These are phyloP conservation scores for Mikania micrantha DNA, from an alignment of 129 eudicot species.

Conservation along the genomic window DNA sequence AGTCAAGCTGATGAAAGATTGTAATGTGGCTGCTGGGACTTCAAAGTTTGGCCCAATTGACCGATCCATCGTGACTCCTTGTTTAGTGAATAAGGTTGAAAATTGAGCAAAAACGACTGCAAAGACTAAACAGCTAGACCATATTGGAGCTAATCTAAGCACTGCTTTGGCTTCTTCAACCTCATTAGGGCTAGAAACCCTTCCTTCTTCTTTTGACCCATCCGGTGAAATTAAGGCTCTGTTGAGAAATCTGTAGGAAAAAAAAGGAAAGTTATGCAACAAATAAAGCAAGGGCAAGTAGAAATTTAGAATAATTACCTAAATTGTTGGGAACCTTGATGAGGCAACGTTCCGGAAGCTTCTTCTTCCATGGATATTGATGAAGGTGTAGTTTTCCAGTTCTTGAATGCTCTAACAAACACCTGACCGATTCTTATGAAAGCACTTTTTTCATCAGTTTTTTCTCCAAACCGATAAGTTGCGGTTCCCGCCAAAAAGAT, in stretches of 20 bases:
- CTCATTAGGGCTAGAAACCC: slow-evolving; percentile 21
- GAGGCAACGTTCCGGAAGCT: slow-evolving; percentile 41
- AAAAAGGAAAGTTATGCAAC: neutral
- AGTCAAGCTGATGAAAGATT: slow-evolving; percentile 30
- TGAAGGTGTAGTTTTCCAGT: slow-evolving; percentile 27
- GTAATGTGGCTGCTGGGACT: slow-evolving; percentile 66
- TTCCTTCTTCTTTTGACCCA: slow-evolving; percentile 27
- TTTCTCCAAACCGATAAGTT: slow-evolving; percentile 40
- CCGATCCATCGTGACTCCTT: slow-evolving; percentile 63
- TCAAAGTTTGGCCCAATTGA: slow-evolving; percentile 33
- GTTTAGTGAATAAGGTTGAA: slow-evolving; percentile 63
- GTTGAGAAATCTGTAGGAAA: slow-evolving; percentile 44
- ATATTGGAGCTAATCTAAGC: slow-evolving; percentile 44
- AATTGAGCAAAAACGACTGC: slow-evolving; percentile 49
- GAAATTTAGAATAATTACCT: slow-evolving; percentile 5
- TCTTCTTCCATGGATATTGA: slow-evolving; percentile 31
- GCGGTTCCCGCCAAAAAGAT: slow-evolving; percentile 45
- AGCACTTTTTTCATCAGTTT: slow-evolving; percentile 37
- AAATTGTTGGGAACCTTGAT: slow-evolving; percentile 37
- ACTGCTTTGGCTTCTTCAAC: slow-evolving; percentile 50
- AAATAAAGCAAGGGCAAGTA: neutral
- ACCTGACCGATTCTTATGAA: slow-evolving; percentile 37
- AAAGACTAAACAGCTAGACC: slow-evolving; percentile 41
- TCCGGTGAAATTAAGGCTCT: slow-evolving; percentile 41
- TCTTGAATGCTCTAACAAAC: slow-evolving; percentile 36